Percentiles rank a stretch among this genome's conserved stretches.
These are phyloP conservation scores for Salix brachista DNA, from an alignment of 345 rosid genomes.

Conservation along the genomic window DNA sequence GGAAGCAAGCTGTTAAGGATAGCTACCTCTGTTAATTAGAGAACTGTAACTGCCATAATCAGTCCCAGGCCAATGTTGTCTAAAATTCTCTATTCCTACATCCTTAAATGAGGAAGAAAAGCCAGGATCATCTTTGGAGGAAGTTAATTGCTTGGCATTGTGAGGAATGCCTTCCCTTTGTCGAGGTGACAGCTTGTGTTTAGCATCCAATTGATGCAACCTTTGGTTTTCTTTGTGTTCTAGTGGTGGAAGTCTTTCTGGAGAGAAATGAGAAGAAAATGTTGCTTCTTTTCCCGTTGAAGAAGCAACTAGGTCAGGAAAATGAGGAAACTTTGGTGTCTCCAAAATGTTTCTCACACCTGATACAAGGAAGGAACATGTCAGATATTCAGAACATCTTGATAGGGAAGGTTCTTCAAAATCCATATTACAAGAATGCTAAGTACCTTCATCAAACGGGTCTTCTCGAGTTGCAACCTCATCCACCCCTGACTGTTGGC, in stretches of 20 bases:
- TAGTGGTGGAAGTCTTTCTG: constrained; percentile 18
- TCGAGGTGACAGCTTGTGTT: constrained; percentile 21
- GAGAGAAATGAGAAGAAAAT: constrained; percentile 26
- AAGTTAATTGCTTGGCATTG: constrained; percentile 24
- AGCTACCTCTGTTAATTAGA: constrained; percentile 27
- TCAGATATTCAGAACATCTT: constrained; percentile 23
- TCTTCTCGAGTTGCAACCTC: constrained; percentile 28
- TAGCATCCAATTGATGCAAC: constrained; percentile 22
- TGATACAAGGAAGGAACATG: constrained; percentile 29
- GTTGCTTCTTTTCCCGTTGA: constrained; percentile 27
- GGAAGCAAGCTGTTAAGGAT: constrained; percentile 42
- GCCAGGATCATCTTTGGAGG: constrained; percentile 32
- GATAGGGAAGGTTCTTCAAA: constrained; percentile 11
- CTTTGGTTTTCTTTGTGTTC: constrained; percentile 26
- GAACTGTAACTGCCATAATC: constrained; percentile 34
- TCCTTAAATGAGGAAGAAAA: constrained; percentile 33
- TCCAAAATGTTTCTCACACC: constrained; percentile 34
- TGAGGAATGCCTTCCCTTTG: constrained; percentile 21
- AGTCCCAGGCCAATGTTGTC: constrained; percentile 30
- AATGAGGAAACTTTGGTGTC: constrained; percentile 23
- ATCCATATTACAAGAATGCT: constrained; percentile 9
- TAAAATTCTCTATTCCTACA: constrained; percentile 30
- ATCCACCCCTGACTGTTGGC: constrained; percentile 28
- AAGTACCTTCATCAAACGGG: constrained; percentile 54
- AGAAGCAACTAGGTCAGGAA: constrained; percentile 23